Base-by-base conservation (phyloP, 148 eudicot genomes). In the Camellia sinensis region DNA sequence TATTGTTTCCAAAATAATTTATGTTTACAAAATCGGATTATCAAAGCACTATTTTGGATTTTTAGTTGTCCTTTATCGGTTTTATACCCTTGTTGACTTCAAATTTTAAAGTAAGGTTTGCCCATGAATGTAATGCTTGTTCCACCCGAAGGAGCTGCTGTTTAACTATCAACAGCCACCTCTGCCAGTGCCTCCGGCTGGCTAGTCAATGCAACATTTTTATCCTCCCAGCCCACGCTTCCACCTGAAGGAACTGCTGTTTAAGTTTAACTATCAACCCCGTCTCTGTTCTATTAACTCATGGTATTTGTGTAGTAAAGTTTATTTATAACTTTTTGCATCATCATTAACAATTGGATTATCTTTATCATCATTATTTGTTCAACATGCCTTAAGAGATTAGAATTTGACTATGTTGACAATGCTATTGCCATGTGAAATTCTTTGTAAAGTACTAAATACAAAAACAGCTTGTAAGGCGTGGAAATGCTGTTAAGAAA, bases 391-490 rank as follows among this genome's bases (percentile, higher is more conserved):
- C 6, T 57, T 21, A 44, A 62, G 43, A 67, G 19, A 48, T 14
- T 19, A 22, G 0, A 48, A 13, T 64, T 46, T 48, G 44, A 77
- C 11, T 22, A 77, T 46, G 41, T 77, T 46, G 68, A 77, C 59
- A 46, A 1, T 64, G 45, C 56, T 48, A 22, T 19, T 45, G 40
- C 70, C 43, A 12, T 62, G 56, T 76, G 70, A 64, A 45, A 22
- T 76, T 7, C 65, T 11, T 18, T 61, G 29, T 75, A 44, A 61
- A n/a, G 18, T 61, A 29, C 61, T 73, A 29, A 53, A 53, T 57
- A 22, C 37, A 59, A 53, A n/a, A 10, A 60, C 67, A 75, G 67
- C 53, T 76, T 76, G 52, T 63, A 62, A 80, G 40, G 54, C 11
- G 53, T 64, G 40, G 57, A 67, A 75, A 67, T 22, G 67, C 21